Base-by-base conservation (phyloP, 1,139 yeast species). In the Yamadazyma spencermartinsiae region DNA sequence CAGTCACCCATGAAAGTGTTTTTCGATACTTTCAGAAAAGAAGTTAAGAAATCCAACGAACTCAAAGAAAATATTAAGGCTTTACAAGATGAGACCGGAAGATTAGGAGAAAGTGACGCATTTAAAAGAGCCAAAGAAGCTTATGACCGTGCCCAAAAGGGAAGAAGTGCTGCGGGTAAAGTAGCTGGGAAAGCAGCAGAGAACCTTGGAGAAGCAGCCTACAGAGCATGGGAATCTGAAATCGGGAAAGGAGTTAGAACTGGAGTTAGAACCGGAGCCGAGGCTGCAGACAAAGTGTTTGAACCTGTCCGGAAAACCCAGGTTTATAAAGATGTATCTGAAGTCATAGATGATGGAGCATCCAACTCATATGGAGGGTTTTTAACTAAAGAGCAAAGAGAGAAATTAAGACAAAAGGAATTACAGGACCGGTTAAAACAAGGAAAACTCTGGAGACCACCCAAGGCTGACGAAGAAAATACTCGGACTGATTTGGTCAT, bases 161-260 rank as follows among this genome's bases (percentile, higher is more conserved):
- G 88, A 10, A 74, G 84, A 13, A 79, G 90, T 31, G 89, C 89
- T 30, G 87, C 96, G 8, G 90, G 95, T 3, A 79, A 84, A 58
- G 86, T 89, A 33, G 79, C 89, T 42, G 79, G 80, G 52, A 86
- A 86, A 65, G 92, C 98, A 2, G 97, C 98, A n/a, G 88, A 86
- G 54, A 94, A 83, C 25, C 88, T 92, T 21, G 98, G 97, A 39
- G 83, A 78, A 40, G 95, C 82, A 33, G 98, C 97, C 3, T 74
- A 78, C 33, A 83, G 83, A 46, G 97, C 98, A 0, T 94, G 99
- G 99, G 97, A 94, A 45, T 88, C 97, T 2, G 89, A 92, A 24
- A 86, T 92, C 34, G 92, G 96, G 47, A 82, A 84, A 62, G 86
- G 83, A 36, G 92, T 96, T 13, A 79, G 98, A 58, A 74, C 80